Evolutionary conservation across 1,284 basidiomycete genomes (phyloP).

Genomic region (Malassezia dermatis): DNA sequence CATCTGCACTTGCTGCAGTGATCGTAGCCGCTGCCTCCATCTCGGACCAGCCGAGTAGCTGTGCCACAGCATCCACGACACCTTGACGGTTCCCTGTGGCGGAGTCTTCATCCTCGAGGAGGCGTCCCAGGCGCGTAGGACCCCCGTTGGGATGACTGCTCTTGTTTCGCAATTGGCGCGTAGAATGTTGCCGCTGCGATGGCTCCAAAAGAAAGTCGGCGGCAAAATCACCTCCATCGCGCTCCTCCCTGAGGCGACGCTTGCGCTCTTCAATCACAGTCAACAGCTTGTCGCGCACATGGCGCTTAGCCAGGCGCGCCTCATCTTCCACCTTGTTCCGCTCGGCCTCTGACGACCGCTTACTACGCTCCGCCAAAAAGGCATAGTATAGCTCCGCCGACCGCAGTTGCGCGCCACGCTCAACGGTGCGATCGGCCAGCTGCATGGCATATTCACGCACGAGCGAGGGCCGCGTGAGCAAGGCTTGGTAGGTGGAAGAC

Average conservation of each 20-base stretch:
- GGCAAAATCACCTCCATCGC: conserved; percentile 41
- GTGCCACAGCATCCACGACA: conserved; percentile 20
- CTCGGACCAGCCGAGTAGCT: conserved; percentile 15
- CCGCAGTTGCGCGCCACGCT: conserved; percentile 34
- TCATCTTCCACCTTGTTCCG: conserved; percentile 39
- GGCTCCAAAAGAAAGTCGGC: conserved; percentile 22
- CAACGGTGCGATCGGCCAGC: conserved; percentile 28
- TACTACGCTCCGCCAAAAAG: conserved; percentile 38
- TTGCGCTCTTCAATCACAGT: conserved; percentile 41
- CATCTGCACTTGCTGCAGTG: conserved; percentile 1
- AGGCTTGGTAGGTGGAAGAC: conserved; percentile 29
- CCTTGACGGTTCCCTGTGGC: conserved; percentile 9
- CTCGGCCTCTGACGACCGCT: conserved; percentile 28
- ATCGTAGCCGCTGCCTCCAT: conserved; percentile 9
- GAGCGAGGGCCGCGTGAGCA: conserved; percentile 33
- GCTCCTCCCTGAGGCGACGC: conserved; percentile 37
- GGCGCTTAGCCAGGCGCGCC: conserved; percentile 34
- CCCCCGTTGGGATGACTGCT: conserved; percentile 15
- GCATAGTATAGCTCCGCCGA: conserved; percentile 35
- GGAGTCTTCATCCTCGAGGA: conserved; percentile 19
- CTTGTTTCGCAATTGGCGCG: conserved; percentile 46
- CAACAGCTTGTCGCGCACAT: conserved; percentile 39
- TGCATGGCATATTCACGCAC: conserved; percentile 38
- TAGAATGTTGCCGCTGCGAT: conserved; percentile 38
- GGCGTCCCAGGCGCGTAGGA: conserved; percentile 8